phyloP scores from a whole-genome alignment of 768 basidiomycete species.

The Roridomyces roridus region DNA sequence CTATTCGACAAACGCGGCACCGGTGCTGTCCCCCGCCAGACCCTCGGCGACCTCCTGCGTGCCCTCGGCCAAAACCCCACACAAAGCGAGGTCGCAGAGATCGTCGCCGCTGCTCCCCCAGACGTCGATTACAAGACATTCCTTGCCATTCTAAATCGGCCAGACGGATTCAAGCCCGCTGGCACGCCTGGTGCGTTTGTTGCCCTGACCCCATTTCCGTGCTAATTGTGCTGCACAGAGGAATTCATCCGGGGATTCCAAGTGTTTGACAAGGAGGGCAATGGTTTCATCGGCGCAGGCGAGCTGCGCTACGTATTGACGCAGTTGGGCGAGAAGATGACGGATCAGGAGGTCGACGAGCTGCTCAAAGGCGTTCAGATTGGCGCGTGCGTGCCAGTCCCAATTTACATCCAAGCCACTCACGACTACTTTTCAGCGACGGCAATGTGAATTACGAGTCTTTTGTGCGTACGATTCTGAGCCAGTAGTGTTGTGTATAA shows the following conservation, averaged over 20 bases:
- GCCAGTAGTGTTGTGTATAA: slow-evolving; percentile 58
- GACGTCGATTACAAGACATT: slow-evolving; percentile 96
- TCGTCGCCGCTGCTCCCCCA: slow-evolving; percentile 72
- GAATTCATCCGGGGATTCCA: slow-evolving; percentile 99
- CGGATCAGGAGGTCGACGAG: slow-evolving; percentile 97
- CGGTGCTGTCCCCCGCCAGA: slow-evolving; percentile 86
- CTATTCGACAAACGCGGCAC: slow-evolving; percentile 98
- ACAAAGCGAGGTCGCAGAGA: slow-evolving; percentile 92
- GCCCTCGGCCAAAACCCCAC: slow-evolving; percentile 99
- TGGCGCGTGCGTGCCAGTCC: slow-evolving; percentile 67
- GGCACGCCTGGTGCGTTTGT: slow-evolving; percentile 79
- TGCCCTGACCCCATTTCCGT: neutral
- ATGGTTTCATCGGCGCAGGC: slow-evolving; percentile 90
- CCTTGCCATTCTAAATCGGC: slow-evolving; percentile 88
- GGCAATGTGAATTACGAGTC: slow-evolving; percentile 98
- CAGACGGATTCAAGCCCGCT: slow-evolving; percentile 96
- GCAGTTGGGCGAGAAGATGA: slow-evolving; percentile 98
- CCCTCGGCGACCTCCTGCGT: slow-evolving; percentile 89
- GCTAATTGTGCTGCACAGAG: slow-evolving; percentile 54
- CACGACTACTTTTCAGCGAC: slow-evolving; percentile 59
- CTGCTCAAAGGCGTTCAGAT: slow-evolving; percentile 95
- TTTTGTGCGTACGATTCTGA: slow-evolving; percentile 93
- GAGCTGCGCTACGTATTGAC: slow-evolving; percentile 94
- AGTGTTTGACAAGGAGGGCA: slow-evolving; percentile 96
- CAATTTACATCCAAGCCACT: slow-evolving; percentile 15